Evolutionary conservation across 345 rosid genomes (phyloP).

Genomic region (Populus pruinosa): DNA sequence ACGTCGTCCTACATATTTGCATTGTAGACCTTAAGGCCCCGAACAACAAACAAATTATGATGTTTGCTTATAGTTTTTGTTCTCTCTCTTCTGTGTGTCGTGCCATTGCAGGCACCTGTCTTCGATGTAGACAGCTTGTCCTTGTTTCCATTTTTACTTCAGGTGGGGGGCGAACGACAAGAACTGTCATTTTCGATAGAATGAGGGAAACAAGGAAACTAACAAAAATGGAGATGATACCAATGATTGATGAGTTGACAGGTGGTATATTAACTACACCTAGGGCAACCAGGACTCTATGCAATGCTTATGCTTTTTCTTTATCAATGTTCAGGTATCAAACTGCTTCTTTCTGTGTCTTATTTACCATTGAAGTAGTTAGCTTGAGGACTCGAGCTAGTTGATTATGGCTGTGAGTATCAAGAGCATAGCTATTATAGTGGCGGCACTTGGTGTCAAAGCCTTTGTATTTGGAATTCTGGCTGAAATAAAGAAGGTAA

Average conservation of each 20-base stretch:
- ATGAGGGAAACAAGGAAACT: neutral
- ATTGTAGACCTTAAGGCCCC: too few species aligned
- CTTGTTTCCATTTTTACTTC: neutral
- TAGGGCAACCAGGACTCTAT: neutral
- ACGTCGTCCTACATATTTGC: too few species aligned
- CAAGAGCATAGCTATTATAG: neutral
- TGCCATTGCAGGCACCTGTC: too few species aligned
- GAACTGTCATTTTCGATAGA: neutral
- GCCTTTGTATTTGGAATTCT: slow-evolving; percentile 6
- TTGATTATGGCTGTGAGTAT: neutral
- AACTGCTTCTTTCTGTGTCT: too few species aligned
- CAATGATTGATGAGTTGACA: neutral
- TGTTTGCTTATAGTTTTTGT: too few species aligned
- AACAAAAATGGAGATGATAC: neutral
- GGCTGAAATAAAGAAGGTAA: slow-evolving; percentile 8
- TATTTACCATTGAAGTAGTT: too few species aligned
- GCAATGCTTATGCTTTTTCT: neutral
- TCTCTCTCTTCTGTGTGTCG: too few species aligned
- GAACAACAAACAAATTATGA: too few species aligned
- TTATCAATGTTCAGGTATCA: neutral
- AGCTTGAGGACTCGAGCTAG: neutral
- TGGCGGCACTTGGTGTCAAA: neutral
- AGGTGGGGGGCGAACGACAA: neutral
- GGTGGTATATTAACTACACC: neutral
- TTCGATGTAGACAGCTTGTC: neutral